Base-by-base conservation (phyloP, 805 yeast genomes). In the Lachancea sp. region DNA sequence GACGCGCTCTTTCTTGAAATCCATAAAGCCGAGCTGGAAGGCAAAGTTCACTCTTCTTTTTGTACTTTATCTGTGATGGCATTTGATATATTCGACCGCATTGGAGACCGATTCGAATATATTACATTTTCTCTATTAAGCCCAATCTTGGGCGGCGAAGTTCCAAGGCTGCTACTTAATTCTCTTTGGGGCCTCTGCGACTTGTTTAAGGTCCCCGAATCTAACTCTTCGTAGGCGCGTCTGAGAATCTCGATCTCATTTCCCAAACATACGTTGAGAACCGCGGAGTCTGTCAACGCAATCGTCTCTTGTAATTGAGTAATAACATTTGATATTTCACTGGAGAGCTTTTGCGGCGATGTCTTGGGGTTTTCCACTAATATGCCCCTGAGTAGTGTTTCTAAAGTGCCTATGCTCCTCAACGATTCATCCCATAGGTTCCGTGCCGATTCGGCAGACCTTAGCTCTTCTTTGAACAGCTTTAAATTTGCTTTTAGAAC, bases 71-170 rank as follows among this genome's bases (percentile, higher is more conserved):
- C 42, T 5, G 21, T 13, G 13, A 15, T 34, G 5, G 15, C 22
- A 16, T 12, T 33, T 5, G 43, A 29, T 23, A 4, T 23, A 8
- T 13, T 20, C 7, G 32, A 18, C 15, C n/a, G 33, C 20, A 29
- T 4, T 12, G 21, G 17, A 8, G 35, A 22, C 21, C 30, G 20
- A 11, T 13, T 8, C 3, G 28, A 24, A 19, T 12, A 26, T 3
- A 39, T 34, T 4, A 40, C 21, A 15, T 19, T 34, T 25, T 42
- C 46, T 29, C 18, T 40, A 32, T 38, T 41, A 15, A 53, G 37
- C 11, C 56, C 58, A 25, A 52, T 51, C 36, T 56, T 55, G n/a
- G 63, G 61, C 18, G 61, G 62, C 3, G 62, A 56, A 25, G 52
- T 54, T 24, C 56, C 48, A 18, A 36, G 12, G 16, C 28, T 29